Evolutionary conservation across 2,329 filamentous ascomycete genomes (phyloP).

Genomic region (Cyclaneusma minus): DNA sequence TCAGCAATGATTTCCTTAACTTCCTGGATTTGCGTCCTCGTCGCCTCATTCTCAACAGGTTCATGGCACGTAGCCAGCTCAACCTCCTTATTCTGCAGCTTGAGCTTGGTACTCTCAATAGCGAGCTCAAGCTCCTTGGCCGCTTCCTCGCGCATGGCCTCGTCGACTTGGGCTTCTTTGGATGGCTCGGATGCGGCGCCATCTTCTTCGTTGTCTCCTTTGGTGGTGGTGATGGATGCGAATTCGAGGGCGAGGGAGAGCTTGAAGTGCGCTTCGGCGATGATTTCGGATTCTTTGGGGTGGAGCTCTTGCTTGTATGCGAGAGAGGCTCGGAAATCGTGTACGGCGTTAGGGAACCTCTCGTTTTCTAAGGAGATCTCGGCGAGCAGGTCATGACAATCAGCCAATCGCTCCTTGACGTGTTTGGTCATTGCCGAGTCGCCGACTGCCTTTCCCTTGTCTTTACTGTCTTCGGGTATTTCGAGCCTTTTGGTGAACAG

Average conservation of each 20-base stretch:
- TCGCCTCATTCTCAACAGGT: slow-evolving; percentile 50
- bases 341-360: slow-evolving; percentile 75
- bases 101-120: slow-evolving; percentile 55
- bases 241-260: slow-evolving; percentile 91
- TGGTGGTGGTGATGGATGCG: slow-evolving; percentile 55
- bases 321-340: slow-evolving; percentile 65
- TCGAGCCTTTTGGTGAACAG: slow-evolving; percentile 44
- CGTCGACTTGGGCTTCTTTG: slow-evolving; percentile 41
- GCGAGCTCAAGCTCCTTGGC: slow-evolving; percentile 57
- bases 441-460: slow-evolving; percentile 28
- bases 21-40: slow-evolving; percentile 47
- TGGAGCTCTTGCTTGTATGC: slow-evolving; percentile 67
- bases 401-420: slow-evolving; percentile 73
- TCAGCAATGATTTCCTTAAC: slow-evolving; percentile 66
- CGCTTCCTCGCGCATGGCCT: slow-evolving; percentile 55
- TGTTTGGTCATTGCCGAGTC: slow-evolving; percentile 31
- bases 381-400: slow-evolving; percentile 84
- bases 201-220: slow-evolving; percentile 32
- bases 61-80: slow-evolving; percentile 45
- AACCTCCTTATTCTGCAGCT: slow-evolving; percentile 54
- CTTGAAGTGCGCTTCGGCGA: slow-evolving; percentile 94
- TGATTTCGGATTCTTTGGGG: slow-evolving; percentile 63
- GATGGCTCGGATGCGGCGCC: slow-evolving; percentile 21
- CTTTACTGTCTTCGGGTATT: slow-evolving; percentile 24
- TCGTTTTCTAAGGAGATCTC: slow-evolving; percentile 98